Percentiles rank a stretch among this genome's conserved stretches.
phyloP scores from a whole-genome alignment of 192 early-diverging fungal genomes.

The Phlyctochytrium bullatum region DNA sequence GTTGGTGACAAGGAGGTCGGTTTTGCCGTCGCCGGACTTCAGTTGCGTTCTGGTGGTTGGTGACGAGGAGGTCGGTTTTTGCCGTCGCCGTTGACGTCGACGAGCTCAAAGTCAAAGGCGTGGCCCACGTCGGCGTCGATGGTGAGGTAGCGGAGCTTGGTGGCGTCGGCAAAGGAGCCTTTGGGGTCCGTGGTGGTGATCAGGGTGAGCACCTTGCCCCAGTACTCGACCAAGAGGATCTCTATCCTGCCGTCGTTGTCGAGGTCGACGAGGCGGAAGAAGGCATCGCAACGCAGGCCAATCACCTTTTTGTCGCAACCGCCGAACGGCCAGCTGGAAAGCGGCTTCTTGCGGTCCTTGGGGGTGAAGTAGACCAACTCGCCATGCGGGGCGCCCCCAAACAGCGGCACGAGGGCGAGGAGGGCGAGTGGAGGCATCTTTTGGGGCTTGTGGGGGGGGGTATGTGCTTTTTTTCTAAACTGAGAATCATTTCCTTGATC shows the following conservation, averaged over 20 bases:
- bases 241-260: constrained; percentile 15
- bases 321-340: constrained; percentile 15
- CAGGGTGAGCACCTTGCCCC: constrained; percentile 12
- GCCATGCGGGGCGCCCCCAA: constrained; percentile 1
- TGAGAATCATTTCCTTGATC: too few species aligned
- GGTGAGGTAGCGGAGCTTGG: constrained; percentile 9
- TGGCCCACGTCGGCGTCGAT: constrained; percentile 15
- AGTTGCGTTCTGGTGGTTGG: constrained; percentile 15
- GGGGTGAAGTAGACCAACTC: constrained; percentile 13
- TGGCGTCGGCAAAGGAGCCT: constrained; percentile 5
- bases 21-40: constrained; percentile 21
- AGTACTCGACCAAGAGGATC: constrained; percentile 19
- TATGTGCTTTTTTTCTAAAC: too few species aligned
- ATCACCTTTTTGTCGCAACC: constrained; percentile 14
- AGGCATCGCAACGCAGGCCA: constrained; percentile 10
- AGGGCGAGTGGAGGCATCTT: too few species aligned
- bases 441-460: too few species aligned
- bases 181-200: constrained; percentile 10
- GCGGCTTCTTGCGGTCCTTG: constrained; percentile 15
- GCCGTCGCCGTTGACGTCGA: constrained; percentile 27
- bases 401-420: constrained; percentile 10
- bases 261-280: constrained; percentile 17
- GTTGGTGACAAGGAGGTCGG: constrained; percentile 27
- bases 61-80: constrained; percentile 25
- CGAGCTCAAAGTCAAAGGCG: constrained; percentile 18